Evolutionary conservation across 306 rosid species (phyloP), one percentile per base, ranked within the genome.

Genomic region (Alnus rubra): DNA sequence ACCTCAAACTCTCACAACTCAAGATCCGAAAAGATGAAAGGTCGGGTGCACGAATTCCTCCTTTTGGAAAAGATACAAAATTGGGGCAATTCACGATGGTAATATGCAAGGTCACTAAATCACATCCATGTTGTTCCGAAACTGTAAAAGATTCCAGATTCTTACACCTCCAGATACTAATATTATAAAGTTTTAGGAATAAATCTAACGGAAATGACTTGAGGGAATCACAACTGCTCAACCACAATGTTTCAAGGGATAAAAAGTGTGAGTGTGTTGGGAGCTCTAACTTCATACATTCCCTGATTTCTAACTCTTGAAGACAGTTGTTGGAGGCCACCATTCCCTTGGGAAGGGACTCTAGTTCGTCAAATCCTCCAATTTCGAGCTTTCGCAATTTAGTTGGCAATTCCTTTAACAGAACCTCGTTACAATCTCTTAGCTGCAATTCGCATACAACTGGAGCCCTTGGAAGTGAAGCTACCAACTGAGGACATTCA

Each of bases 1-100:
- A 76, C 2, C 0, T 30, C 12, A 42, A 8, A 1, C 45, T 42
- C 5, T 7, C 45, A 4, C 56, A 52, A 0, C 0, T 0, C 0
- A 4, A 0, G 7, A 52, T 2, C 0, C 0, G 0, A 15, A 15
- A 15, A 0, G 0, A 0, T 35, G 0, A 1, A 4, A 76, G 60
- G 4, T n/a, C 51, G 1, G 51, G 19, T 9, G 74, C 65, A 2
- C 0, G 60, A 0, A 62, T 28, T 63, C 62, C 79, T 64, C 28
- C 64, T 5, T n/a, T 35, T 0, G 73, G 80, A 76, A 76, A 65
- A 35, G 42, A n/a, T 9, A 15, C 19, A 14, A 52, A 52, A 0
- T 52, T 52, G 1, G 19, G 56, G 18, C 56, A 52, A 4, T 4
- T 0, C 2, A 0, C 0, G n/a, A 52, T 52, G 4, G 0, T 0